Conservation (phyloP, 2,329 filamentous ascomycete species). For the Neonectria ditissima region DNA sequence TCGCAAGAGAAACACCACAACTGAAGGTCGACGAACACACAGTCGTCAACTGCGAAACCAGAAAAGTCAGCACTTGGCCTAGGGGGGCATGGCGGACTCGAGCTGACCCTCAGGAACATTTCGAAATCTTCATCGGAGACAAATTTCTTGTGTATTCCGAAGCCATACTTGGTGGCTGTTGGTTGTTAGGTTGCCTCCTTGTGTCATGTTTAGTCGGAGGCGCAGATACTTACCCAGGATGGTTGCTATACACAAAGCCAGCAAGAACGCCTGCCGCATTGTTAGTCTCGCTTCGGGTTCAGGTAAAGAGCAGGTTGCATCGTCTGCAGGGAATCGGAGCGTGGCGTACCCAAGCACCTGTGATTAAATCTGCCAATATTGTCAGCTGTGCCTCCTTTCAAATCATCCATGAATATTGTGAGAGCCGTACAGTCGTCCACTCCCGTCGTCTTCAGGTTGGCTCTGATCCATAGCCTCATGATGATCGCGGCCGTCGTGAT, state of each 20-base stretch:
- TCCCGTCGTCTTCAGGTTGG: constrained; percentile 29
- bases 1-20: constrained; percentile 45
- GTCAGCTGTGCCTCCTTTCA: constrained; percentile 16
- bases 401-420: neutral
- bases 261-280: constrained; percentile 22
- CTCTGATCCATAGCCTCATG: constrained; percentile 30
- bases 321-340: neutral
- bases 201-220: neutral
- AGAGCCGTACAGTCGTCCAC: constrained; percentile 30
- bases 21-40: constrained; percentile 47
- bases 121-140: constrained; percentile 22
- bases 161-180: constrained; percentile 24
- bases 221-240: constrained; percentile 21
- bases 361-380: constrained; percentile 24
- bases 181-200: constrained; percentile 6
- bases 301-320: neutral
- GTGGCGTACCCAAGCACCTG: constrained; percentile 27
- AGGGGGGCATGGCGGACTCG: too few relatives aligned
- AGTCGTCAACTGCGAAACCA: constrained; percentile 30
- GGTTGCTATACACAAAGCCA: constrained; percentile 22
- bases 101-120: constrained; percentile 26
- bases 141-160: constrained; percentile 17
- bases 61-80: neutral
- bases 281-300: constrained; percentile 8
- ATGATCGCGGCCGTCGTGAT: constrained; percentile 28